Evolutionary conservation across 176 grass and related monocot species (phyloP).

Genomic region (Zea luxurians): DNA sequence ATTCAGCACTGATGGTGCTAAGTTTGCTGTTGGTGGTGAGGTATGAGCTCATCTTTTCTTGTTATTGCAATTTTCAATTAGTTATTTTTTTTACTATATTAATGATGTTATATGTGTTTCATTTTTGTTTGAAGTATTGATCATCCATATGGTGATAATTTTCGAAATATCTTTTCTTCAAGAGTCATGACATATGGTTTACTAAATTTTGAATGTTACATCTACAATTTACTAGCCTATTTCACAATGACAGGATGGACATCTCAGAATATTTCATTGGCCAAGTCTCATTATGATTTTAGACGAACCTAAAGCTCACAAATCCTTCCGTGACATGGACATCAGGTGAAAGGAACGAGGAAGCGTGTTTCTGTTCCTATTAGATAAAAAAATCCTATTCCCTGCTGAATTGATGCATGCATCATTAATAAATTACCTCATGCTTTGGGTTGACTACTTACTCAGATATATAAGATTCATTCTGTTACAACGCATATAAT

Average conservation of each 20-base stretch:
- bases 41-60: conserved; percentile 41
- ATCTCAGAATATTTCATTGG: conserved; percentile 86
- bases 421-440: not conserved
- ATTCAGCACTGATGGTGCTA: conserved; percentile 91
- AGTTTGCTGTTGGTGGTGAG: conserved; percentile 82
- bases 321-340: conserved; percentile 92
- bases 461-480: conserved; percentile 2
- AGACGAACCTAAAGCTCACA: conserved; percentile 94
- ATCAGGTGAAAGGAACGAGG: conserved; percentile 61
- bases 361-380: not conserved
- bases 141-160: not conserved
- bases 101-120: not conserved
- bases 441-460: not conserved
- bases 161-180: not conserved
- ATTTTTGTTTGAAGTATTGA: not conserved
- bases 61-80: not conserved
- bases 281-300: conserved; percentile 61
- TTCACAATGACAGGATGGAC: conserved; percentile 61
- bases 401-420: not conserved
- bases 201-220: not conserved
- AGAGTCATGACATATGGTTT: not conserved
- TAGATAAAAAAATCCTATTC: not conserved
- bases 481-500: not conserved
- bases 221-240: conserved; percentile 6
- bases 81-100: not conserved